Percentiles rank a stretch among this genome's conserved stretches.
These are phyloP conservation scores for Flaveria ramosissima DNA, from an alignment of 129 eudicot species.

Conservation along the genomic window DNA sequence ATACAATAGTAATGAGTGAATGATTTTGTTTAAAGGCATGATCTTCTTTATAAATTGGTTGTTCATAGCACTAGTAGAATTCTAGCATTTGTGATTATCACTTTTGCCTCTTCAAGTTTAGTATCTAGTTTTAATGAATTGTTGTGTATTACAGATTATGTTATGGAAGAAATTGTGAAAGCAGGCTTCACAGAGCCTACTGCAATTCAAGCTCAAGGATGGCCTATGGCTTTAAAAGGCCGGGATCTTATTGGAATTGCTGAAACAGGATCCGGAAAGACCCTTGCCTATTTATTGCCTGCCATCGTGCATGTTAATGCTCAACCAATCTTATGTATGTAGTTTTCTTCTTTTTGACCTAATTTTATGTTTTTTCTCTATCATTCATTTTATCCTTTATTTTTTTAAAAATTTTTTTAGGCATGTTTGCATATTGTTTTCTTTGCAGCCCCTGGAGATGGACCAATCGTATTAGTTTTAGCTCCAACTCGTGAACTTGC, in stretches of 20 bases:
- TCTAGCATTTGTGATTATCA: background rate
- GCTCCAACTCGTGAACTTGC: conserved; percentile 99
- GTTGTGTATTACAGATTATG: conserved; percentile 60
- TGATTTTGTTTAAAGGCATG: background rate
- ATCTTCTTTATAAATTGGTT: background rate
- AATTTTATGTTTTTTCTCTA: background rate
- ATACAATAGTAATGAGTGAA: background rate
- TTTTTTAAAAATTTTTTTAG: background rate
- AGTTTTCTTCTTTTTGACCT: background rate
- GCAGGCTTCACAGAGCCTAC: conserved; percentile 99
- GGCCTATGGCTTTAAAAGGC: conserved; percentile 99
- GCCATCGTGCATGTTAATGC: conserved; percentile 98
- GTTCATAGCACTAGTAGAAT: background rate
- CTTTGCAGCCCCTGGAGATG: conserved; percentile 89
- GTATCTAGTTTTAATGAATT: background rate
- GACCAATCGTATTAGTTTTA: conserved; percentile 93
- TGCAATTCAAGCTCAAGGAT: conserved; percentile 99
- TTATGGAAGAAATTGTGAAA: conserved; percentile 85
- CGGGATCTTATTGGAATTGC: conserved; percentile 99
- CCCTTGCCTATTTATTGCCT: conserved; percentile 86
- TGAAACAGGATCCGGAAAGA: conserved; percentile 99
- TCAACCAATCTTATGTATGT: conserved; percentile 85
- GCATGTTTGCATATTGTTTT: conserved; percentile 4
- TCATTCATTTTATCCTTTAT: background rate
- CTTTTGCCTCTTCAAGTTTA: background rate